Evolutionary conservation across 1,139 yeast species (phyloP), one percentile per base, ranked within the genome.

Genomic region (Scheffersomyces parashehatae): DNA sequence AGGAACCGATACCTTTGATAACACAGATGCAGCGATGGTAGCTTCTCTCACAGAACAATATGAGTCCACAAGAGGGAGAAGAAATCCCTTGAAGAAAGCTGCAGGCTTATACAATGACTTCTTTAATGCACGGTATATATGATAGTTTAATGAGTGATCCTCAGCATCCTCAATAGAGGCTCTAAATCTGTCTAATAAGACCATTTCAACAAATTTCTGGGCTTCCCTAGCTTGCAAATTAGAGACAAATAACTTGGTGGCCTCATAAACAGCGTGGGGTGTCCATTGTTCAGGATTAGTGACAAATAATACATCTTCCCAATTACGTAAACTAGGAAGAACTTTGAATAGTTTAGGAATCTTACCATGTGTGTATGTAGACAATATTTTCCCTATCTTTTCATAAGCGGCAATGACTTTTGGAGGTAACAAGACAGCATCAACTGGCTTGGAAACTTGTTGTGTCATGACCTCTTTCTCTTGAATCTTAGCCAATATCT

Each of bases 81-180:
- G 72, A 58, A 93, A 91, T 1, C 99, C 99, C 66, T 90, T 91
- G 77, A 93, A 93, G 59, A 91, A 95, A 12, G 99, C 99, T 45
- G 95, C 93, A 24, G 99, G 99, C 66, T 93, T 95, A 73, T 93
- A 93, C 43, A 95, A 77, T 0, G 97, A 82, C 68, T 95, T 95
- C 65, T 91, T 91, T 54, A 93, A 71, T 1, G 99, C 84, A 59
- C 97, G 81, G 66, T 93, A 93, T 39, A 93, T 75, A 62, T 93
- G 99, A 63, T 93, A 93, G 66, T 95, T 91, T 49, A 86, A 71
- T 24, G 85, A 70, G 54, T 79, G 83, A 49, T 76, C 80, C 53
- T 84, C 90, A 43, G 84, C 83, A 33, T 84, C 87, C 57, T 88
- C 95, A 44, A 93, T 86, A 47, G 88, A 87, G 34, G 77, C 77